These are phyloP conservation scores for Teratosphaeria gauchensis DNA, from an alignment of 2,329 filamentous ascomycete genomes.

Conservation along the genomic window DNA sequence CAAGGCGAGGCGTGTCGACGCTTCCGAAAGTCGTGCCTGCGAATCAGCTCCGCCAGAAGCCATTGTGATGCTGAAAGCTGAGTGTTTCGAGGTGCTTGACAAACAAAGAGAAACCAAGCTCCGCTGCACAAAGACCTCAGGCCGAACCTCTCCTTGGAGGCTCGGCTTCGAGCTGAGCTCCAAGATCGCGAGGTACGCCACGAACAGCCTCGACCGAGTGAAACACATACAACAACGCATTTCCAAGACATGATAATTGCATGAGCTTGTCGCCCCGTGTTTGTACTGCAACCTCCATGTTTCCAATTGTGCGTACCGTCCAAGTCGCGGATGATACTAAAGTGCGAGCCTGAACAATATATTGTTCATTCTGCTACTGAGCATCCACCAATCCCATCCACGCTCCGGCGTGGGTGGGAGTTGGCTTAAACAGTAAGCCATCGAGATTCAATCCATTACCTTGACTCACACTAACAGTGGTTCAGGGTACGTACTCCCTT, in stretches of 20 bases:
- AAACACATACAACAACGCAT: background rate
- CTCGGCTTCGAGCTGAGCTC: background rate
- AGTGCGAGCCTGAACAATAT: background rate
- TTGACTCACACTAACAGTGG: background rate
- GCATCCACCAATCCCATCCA: background rate
- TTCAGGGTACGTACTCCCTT: background rate
- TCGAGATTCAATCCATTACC: background rate
- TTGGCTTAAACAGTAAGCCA: background rate
- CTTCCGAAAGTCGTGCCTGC: background rate
- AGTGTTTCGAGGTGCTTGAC: background rate
- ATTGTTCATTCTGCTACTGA: background rate
- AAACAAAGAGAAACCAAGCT: background rate
- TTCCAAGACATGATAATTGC: background rate
- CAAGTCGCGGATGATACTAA: background rate
- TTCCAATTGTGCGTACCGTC: background rate
- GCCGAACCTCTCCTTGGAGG: background rate
- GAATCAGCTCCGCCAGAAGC: background rate
- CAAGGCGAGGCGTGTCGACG: background rate
- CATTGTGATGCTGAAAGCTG: background rate
- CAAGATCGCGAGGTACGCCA: background rate
- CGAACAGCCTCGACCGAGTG: background rate
- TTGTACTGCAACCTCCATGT: background rate
- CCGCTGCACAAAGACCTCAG: background rate
- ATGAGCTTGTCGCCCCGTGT: background rate
- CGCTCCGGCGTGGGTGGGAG: background rate